phyloP scores from a whole-genome alignment of 2,329 filamentous ascomycete species.

The Aspergillus eucalypticola region DNA sequence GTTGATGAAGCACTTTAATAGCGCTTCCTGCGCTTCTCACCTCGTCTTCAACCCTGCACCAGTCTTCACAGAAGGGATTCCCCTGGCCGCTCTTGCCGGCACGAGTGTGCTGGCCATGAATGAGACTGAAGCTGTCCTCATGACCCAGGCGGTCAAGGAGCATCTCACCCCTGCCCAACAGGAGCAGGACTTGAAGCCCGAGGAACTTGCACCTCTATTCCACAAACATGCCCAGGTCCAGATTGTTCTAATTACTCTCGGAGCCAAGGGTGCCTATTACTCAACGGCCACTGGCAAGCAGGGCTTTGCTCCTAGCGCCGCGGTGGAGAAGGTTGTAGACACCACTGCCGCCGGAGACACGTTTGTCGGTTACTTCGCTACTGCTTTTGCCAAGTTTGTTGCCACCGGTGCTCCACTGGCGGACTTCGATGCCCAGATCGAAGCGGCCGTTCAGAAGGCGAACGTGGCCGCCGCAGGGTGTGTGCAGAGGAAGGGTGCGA shows the following conservation, averaged over 20 bases:
- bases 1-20: constrained; percentile 49
- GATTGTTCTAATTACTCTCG: constrained; percentile 82
- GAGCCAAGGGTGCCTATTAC: constrained; percentile 73
- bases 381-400: constrained; percentile 2
- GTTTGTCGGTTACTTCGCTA: constrained; percentile 66
- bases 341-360: constrained; percentile 95
- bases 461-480: constrained; percentile 46
- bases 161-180: constrained; percentile 30
- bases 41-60: constrained; percentile 88
- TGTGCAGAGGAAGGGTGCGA: constrained; percentile 48
- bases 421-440: constrained; percentile 58
- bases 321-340: constrained; percentile 75
- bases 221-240: constrained; percentile 64
- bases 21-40: constrained; percentile 40
- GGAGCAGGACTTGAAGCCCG: constrained; percentile 47
- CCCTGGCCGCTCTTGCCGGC: constrained; percentile 63
- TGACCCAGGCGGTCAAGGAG: constrained; percentile 56
- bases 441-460: constrained; percentile 47
- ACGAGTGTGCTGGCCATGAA: constrained; percentile 84
- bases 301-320: constrained; percentile 56
- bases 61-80: constrained; percentile 71
- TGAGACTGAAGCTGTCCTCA: constrained; percentile 80
- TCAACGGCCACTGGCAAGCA: constrained; percentile 52
- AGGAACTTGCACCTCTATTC: constrained; percentile 63
- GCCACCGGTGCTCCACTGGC: constrained; percentile 69